A percentile compares a stretch with the other conserved stretches of the same genome.
phyloP scores from a whole-genome alignment of 805 yeast genomes.

The Cyberlindnera galapagoensis region DNA sequence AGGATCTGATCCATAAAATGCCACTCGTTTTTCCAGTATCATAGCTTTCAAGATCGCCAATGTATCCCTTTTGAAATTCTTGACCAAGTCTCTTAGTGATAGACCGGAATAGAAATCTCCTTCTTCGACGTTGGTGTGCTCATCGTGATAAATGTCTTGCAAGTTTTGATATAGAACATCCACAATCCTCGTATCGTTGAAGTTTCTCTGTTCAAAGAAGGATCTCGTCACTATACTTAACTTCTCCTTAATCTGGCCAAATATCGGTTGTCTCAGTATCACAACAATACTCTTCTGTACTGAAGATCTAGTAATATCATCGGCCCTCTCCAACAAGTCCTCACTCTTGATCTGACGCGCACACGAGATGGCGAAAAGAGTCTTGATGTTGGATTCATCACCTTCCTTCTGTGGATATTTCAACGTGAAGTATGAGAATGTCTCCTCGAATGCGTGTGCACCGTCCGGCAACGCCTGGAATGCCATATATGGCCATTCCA shows the following conservation, averaged over 20 bases:
- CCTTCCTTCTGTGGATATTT: slow-evolving; percentile 37
- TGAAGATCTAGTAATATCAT: slow-evolving; percentile 74
- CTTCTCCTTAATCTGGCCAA: slow-evolving; percentile 84
- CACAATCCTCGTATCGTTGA: slow-evolving; percentile 62
- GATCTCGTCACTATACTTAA: slow-evolving; percentile 83
- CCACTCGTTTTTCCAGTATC: slow-evolving; percentile 63
- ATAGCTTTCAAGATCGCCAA: slow-evolving; percentile 71
- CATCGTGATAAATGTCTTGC: slow-evolving; percentile 32
- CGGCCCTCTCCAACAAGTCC: slow-evolving; percentile 48
- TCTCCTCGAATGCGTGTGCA: slow-evolving; percentile 87
- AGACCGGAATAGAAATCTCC: slow-evolving; percentile 68
- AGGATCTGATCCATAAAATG: slow-evolving; percentile 75
- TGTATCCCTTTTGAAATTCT: slow-evolving; percentile 50
- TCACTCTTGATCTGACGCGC: slow-evolving; percentile 71
- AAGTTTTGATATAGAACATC: slow-evolving; percentile 66
- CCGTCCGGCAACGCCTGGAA: slow-evolving; percentile 97
- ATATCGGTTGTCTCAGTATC: slow-evolving; percentile 79
- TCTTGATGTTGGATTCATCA: slow-evolving; percentile 36
- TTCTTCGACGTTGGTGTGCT: slow-evolving; percentile 32
- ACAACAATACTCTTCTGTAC: slow-evolving; percentile 91
- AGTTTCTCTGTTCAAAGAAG: slow-evolving; percentile 75
- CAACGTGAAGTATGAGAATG: slow-evolving; percentile 84
- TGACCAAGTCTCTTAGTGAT: slow-evolving; percentile 57
- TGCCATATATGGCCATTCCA: slow-evolving; percentile 80
- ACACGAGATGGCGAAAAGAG: slow-evolving; percentile 93